Evolutionary conservation across 2,329 filamentous ascomycete genomes (phyloP).

Genomic region (Alternaria incomplexa): DNA sequence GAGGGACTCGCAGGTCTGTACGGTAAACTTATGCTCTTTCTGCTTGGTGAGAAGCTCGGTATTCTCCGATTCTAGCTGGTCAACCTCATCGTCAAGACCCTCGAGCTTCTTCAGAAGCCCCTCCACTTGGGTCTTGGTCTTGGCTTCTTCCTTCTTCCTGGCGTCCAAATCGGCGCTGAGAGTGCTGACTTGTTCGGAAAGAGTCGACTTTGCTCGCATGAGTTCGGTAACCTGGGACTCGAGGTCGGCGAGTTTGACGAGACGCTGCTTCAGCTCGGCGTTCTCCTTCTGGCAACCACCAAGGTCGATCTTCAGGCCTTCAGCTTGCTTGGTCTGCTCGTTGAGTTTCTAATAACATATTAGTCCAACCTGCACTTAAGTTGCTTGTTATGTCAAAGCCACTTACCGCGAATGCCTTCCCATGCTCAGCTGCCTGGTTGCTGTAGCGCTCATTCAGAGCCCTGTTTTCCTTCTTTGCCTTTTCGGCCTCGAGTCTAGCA

Average conservation of each 20-base stretch:
- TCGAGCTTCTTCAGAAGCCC: constrained; percentile 14
- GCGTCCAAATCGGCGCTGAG: constrained; percentile 17
- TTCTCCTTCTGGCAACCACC: constrained; percentile 20
- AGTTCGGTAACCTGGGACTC: constrained; percentile 14
- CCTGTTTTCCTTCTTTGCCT: constrained; percentile 24
- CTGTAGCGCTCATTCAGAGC: constrained; percentile 26
- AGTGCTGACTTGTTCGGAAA: constrained; percentile 11
- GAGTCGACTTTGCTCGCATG: not conserved
- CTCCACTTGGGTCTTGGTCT: constrained; percentile 5
- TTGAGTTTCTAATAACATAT: constrained; percentile 12
- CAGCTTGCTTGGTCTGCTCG: constrained; percentile 27
- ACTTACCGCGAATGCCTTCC: constrained; percentile 26
- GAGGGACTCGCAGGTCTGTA: not conserved
- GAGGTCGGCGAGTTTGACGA: constrained; percentile 20
- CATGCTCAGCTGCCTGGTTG: constrained; percentile 29
- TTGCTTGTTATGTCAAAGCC: not conserved
- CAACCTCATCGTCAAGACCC: constrained; percentile 12
- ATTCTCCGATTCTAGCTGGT: constrained; percentile 13
- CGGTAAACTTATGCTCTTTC: constrained; percentile 5
- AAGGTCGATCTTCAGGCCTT: constrained; percentile 16
- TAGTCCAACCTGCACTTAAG: not conserved
- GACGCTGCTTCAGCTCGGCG: constrained; percentile 16
- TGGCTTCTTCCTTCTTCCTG: constrained; percentile 2
- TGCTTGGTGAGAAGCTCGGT: constrained; percentile 18
- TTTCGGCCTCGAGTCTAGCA: constrained; percentile 24